Conservation (phyloP, 192 early-diverging fungal genomes). For the Chytriomyces sp. region DNA sequence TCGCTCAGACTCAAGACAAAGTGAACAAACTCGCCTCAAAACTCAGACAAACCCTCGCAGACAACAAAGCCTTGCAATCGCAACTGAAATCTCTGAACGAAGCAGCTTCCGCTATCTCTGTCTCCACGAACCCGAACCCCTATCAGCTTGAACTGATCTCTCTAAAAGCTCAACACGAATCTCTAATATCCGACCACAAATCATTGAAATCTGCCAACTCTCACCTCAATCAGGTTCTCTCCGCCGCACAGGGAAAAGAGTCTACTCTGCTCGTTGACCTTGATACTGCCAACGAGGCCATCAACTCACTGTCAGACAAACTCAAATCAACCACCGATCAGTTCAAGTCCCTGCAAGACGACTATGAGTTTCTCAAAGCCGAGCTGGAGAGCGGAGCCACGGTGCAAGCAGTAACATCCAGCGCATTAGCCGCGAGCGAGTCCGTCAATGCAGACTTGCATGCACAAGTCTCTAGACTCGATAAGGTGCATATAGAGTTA, state of each 20-base stretch:
- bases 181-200: neutral
- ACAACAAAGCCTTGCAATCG: neutral
- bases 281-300: neutral
- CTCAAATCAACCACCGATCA: neutral
- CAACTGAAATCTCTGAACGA: neutral
- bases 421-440: no score
- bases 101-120: neutral
- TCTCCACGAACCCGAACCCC: neutral
- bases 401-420: no score
- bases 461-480: neutral
- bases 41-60: neutral
- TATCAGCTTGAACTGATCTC: neutral
- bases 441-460: neutral
- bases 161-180: neutral
- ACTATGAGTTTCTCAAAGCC: conserved; percentile 5
- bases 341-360: neutral
- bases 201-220: neutral
- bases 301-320: neutral
- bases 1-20: neutral
- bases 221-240: neutral
- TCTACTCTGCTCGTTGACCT: neutral
- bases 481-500: neutral
- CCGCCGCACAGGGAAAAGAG: neutral
- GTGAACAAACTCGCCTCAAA: neutral
- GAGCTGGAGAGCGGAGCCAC: no score